phyloP scores from a whole-genome alignment of 1,139 yeast genomes.

The Debaryomyces sp. region DNA sequence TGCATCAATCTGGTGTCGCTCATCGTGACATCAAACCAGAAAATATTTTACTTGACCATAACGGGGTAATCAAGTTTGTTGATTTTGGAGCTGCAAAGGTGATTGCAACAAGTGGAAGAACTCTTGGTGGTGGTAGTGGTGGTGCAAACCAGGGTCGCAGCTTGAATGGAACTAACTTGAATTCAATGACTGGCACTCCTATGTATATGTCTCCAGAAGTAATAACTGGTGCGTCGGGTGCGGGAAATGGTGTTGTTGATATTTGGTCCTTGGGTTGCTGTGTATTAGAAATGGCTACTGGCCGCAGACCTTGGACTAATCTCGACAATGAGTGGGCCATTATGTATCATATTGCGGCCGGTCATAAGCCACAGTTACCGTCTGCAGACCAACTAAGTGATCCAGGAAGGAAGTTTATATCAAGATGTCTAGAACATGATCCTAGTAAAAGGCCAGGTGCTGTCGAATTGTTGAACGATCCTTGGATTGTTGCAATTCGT shows the following conservation, averaged over 20 bases:
- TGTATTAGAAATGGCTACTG: constrained; percentile 81
- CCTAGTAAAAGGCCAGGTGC: constrained; percentile 83
- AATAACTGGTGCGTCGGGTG: constrained; percentile 73
- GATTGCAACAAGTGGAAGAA: constrained; percentile 69
- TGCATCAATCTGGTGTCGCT: constrained; percentile 94
- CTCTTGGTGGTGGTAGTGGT: constrained; percentile 17
- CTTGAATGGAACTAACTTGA: constrained; percentile 27
- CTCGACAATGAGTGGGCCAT: constrained; percentile 97
- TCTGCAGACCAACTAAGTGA: constrained; percentile 73
- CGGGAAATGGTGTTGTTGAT: constrained; percentile 75
- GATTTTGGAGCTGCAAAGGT: constrained; percentile 99
- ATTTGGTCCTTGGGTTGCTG: constrained; percentile 87
- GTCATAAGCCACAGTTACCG: constrained; percentile 88
- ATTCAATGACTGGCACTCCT: constrained; percentile 90
- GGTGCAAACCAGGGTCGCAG: constrained; percentile 12
- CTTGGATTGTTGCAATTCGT: constrained; percentile 82
- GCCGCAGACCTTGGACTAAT: constrained; percentile 88
- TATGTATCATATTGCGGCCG: constrained; percentile 97
- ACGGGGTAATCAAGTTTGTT: constrained; percentile 91
- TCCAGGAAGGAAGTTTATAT: constrained; percentile 70
- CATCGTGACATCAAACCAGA: constrained; percentile 98
- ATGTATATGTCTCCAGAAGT: constrained; percentile 99
- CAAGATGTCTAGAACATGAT: constrained; percentile 80
- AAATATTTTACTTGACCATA: constrained; percentile 85
- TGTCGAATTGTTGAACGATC: constrained; percentile 80